Base-by-base conservation (phyloP, 305 asterid species). In the Plantago coronopus region DNA sequence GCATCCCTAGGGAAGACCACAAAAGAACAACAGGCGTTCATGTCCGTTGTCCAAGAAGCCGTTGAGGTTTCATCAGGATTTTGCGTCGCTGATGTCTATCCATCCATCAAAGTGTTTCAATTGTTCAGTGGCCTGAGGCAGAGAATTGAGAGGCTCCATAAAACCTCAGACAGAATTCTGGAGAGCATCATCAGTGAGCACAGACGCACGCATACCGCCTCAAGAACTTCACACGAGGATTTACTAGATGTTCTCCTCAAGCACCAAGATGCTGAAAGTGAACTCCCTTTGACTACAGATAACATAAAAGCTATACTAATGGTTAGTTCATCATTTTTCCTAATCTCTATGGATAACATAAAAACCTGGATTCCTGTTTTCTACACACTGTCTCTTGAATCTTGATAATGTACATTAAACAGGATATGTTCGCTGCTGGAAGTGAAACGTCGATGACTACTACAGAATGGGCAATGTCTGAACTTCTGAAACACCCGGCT, bases 301-400 rank as follows among this genome's bases (percentile, higher is more conserved):
- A 51, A 51, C 57, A 51, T 51, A 14, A 51, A 51, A 14, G 57
- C 57, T 21, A 51, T 51, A 51, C 38, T 51, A 18, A 4, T 51
- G 57, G 57, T 23, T 22, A 51, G 57, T 51, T 51, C 19, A 20
- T 50, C 3, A 3, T 44, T 44, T 44, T 44, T 13, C 17, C n/a
- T n/a, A n/a, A n/a, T n/a, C n/a, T n/a, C n/a, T n/a, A n/a, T n/a
- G n/a, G n/a, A n/a, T n/a, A n/a, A n/a, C n/a, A n/a, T n/a, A n/a
- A n/a, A n/a, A n/a, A n/a, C n/a, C n/a, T n/a, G n/a, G n/a, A n/a
- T n/a, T n/a, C n/a, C n/a, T n/a, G n/a, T n/a, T n/a, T n/a, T n/a
- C n/a, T n/a, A n/a, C n/a, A n/a, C n/a, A n/a, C 15, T 44, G 16
- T 5, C 1, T 1, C 48, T 44, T 17, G n/a, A n/a, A 15, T 45